Evolutionary conservation across 2,329 filamentous ascomycete genomes (phyloP), one percentile per base, ranked within the genome.

Genomic region (Stenocarpella maydis): DNA sequence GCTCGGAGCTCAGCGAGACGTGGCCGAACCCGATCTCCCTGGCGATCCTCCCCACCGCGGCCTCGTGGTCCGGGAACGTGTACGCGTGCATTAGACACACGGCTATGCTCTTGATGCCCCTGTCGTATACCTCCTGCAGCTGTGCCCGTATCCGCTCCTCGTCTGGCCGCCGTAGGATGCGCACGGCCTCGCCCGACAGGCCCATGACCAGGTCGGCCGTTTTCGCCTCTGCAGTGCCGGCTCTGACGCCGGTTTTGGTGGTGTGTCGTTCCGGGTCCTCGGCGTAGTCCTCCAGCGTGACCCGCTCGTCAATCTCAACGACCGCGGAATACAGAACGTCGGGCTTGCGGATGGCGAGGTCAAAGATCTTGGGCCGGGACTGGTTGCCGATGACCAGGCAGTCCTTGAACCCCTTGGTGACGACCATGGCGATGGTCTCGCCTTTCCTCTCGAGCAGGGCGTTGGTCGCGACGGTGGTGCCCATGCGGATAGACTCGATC

Each of bases 401-500:
- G 78, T 98, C 94, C 74, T 89, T 91, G 84, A 97, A 97, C 0
- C 95, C 95, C 73, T 90, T 91, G 1, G 93, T 97, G 14, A 97
- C 93, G 1, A 97, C 89, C 80, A 98, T 87, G 17, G 93, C 94
- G 77, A 96, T 95, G 74, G 89, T 90, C 81, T 97, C 94, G 58
- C 95, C 95, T 80, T 97, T 97, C 69, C 95, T 86, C 80, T 98
- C 95, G 2, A 98, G 85, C 68, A 98, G 81, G 0, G 95, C 95
- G 79, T 98, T 98, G 0, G 95, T 98, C 12, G 95, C 95, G 15
- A 98, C 94, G 0, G 95, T 98, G 1, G 95, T 98, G 53, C 95
- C 95, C 95, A 98, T 98, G 58, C 95, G 91, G 78, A 98, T 97
- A 67, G 92, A 94, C 74, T 96, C 93, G 74, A 98, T 97, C 76